A percentile compares a stretch with the other conserved stretches of the same genome.
Evolutionary conservation across 352 stramenopile species (phyloP).

Genomic region (Phytophthora ohioensis): DNA sequence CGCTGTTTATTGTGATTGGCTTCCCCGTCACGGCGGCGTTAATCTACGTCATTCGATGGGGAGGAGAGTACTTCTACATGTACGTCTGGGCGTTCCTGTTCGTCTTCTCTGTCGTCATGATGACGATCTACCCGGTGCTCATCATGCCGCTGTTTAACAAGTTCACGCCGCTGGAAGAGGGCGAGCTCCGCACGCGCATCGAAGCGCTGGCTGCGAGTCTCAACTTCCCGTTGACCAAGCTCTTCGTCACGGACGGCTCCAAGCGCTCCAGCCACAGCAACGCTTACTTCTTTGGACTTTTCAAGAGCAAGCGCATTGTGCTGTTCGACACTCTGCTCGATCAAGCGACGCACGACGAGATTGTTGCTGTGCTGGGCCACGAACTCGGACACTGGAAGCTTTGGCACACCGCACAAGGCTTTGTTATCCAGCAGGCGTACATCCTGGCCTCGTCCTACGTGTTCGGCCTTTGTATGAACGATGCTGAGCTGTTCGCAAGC

Average conservation of each 20-base stretch:
- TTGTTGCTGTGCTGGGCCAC: slow-evolving; percentile 96
- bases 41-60: slow-evolving; percentile 80
- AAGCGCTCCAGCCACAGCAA: slow-evolving; percentile 95
- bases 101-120: slow-evolving; percentile 94
- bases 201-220: slow-evolving; percentile 92
- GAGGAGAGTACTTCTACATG: slow-evolving; percentile 78
- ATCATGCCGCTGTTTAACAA: slow-evolving; percentile 99
- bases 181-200: slow-evolving; percentile 93
- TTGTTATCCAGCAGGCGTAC: slow-evolving; percentile 94
- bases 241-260: slow-evolving; percentile 98
- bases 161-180: slow-evolving; percentile 89
- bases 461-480: slow-evolving; percentile 85
- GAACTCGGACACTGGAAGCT: slow-evolving; percentile 98
- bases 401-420: slow-evolving; percentile 94
- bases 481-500: slow-evolving; percentile 75
- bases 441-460: slow-evolving; percentile 81
- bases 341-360: slow-evolving; percentile 93
- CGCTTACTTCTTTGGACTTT: slow-evolving; percentile 94
- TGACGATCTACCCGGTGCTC: slow-evolving; percentile 95
- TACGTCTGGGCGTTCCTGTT: slow-evolving; percentile 98
- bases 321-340: slow-evolving; percentile 97
- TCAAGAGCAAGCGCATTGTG: slow-evolving; percentile 97
- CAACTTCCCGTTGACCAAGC: slow-evolving; percentile 96
- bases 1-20: slow-evolving; percentile 87
- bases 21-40: slow-evolving; percentile 70